phyloP scores from a whole-genome alignment of 1,139 yeast genomes.

The Blastobotrys malaysiensis region DNA sequence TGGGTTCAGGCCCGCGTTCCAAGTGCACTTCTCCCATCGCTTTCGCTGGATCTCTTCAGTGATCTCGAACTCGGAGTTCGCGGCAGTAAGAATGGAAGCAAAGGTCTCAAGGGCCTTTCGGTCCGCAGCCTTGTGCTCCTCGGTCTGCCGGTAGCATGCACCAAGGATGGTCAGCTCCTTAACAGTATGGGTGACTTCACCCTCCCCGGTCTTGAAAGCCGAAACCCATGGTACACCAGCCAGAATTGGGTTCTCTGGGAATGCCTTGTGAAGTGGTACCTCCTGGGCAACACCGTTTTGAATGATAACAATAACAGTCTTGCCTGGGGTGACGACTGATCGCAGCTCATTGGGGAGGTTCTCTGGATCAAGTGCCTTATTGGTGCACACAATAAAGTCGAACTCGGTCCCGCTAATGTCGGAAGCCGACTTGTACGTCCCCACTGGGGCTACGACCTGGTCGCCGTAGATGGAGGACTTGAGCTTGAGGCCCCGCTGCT shows the following conservation, averaged over 20 bases:
- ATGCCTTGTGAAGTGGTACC: slow-evolving; percentile 44
- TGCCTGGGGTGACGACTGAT: slow-evolving; percentile 41
- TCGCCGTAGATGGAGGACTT: slow-evolving; percentile 40
- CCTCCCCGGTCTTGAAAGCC: slow-evolving; percentile 42
- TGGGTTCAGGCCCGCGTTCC: slow-evolving; percentile 58
- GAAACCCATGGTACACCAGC: slow-evolving; percentile 60
- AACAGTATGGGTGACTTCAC: slow-evolving; percentile 41
- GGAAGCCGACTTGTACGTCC: slow-evolving; percentile 33
- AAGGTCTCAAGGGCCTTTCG: slow-evolving; percentile 10
- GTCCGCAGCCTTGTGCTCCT: slow-evolving; percentile 8
- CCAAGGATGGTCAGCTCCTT: slow-evolving; percentile 49
- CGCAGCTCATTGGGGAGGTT: slow-evolving; percentile 48
- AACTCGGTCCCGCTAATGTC: slow-evolving; percentile 38
- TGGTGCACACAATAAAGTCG: slow-evolving; percentile 56
- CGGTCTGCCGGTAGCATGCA: slow-evolving; percentile 32
- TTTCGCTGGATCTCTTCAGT: slow-evolving; percentile 17
- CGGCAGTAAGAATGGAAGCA: slow-evolving; percentile 12
- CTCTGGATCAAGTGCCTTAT: slow-evolving; percentile 57
- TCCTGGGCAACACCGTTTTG: slow-evolving; percentile 70
- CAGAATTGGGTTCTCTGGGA: slow-evolving; percentile 50
- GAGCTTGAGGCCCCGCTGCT: slow-evolving; percentile 43
- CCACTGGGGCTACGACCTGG: slow-evolving; percentile 31
- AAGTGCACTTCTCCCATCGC: slow-evolving; percentile 64
- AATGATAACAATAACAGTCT: slow-evolving; percentile 51
- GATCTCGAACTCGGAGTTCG: slow-evolving; percentile 16